Evolutionary conservation across 345 rosid genomes (phyloP).

Genomic region (Rhodomyrtus tomentosa): DNA sequence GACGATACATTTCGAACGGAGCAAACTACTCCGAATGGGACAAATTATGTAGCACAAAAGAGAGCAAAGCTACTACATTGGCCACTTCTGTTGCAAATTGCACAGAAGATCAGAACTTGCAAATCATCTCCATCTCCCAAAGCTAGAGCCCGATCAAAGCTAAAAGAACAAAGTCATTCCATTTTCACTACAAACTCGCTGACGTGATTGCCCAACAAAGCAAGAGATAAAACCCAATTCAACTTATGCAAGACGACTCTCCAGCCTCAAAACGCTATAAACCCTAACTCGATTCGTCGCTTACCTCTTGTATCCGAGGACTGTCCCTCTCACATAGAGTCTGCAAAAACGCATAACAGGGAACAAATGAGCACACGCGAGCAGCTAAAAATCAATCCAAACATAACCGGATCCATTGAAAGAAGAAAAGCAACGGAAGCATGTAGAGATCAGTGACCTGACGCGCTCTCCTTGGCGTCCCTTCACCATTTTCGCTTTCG

Average conservation of each 20-base stretch:
- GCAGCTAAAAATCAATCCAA: background rate
- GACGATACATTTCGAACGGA: background rate
- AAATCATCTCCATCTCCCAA: background rate
- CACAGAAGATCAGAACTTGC: background rate
- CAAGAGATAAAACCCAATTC: background rate
- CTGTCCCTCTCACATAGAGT: conserved; percentile 69
- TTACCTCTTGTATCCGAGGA: conserved; percentile 84
- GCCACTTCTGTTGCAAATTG: background rate
- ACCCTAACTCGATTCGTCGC: background rate
- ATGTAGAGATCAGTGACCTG: conserved; percentile 24
- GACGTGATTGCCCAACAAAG: background rate
- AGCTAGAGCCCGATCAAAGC: background rate
- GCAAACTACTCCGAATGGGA: background rate
- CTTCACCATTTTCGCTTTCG: conserved; percentile 51
- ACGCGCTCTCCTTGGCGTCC: conserved; percentile 95
- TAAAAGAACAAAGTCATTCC: background rate
- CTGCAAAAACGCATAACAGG: conserved; percentile 15
- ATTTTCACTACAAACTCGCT: background rate
- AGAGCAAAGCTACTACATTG: background rate
- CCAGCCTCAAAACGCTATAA: background rate
- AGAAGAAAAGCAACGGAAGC: background rate
- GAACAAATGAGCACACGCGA: background rate
- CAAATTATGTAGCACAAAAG: background rate
- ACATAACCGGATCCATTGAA: background rate
- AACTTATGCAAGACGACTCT: background rate